Base-by-base conservation (phyloP, 106 monocot species). In the Phalaenopsis aphrodite region DNA sequence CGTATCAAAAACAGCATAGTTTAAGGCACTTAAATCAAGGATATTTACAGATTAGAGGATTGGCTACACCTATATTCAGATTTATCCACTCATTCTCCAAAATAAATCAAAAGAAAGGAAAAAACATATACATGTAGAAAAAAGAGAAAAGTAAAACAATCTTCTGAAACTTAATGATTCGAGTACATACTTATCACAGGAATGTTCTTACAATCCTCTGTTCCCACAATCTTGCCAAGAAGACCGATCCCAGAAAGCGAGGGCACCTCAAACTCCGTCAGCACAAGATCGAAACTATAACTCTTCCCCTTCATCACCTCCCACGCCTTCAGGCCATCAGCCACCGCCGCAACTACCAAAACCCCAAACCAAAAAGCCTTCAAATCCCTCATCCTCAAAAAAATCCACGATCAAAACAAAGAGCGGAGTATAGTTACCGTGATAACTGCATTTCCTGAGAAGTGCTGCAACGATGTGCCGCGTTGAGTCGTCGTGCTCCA, bases 261-360 rank as follows among this genome's bases (percentile, higher is more conserved):
- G 19, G 92, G 90, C 88, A 86, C 80, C 21, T 80, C 90, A 18
- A 95, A 90, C 78, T 95, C 95, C 4, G 90, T 89, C 61, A 95
- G 80, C 78, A 95, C 88, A 42, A 95, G 85, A 90, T 95, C 95
- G 43, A 95, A 85, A 24, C 56, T 78, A 71, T 86, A 86, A 38
- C 78, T 58, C 69, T 64, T 90, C 81, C 84, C 90, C 84, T 82
- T 83, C 85, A 95, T 73, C 55, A 92, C 80, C 77, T 90, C 90
- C 95, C 95, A 95, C 21, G 95, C 95, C 84, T 92, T 92, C 58
- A 88, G 57, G 78, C 95, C 95, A 82, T 95, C 92, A 37, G 90
- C 92, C 56, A 86, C 90, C 39, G 85, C 85, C 77, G 88, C 79
- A 49, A 95, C 95, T 95, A 81, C 77, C 14, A n/a, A 47, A 73